Conservation (phyloP, 805 yeast species). For the Yamadazyma nakazawae region DNA sequence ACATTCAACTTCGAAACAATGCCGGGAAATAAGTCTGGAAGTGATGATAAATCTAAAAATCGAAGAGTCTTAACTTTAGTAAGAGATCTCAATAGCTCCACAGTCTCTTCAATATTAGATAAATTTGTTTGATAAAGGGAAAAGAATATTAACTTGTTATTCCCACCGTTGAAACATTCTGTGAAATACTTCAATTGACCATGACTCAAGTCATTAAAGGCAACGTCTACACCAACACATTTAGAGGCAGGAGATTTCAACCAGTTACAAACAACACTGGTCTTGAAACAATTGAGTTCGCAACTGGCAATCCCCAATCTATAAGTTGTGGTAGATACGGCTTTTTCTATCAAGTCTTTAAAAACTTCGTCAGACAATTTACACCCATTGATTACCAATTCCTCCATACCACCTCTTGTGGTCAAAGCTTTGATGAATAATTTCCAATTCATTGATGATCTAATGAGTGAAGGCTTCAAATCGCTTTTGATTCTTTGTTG, state of each 20-base stretch:
- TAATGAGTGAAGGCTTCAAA: conserved; percentile 30
- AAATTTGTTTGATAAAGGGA: conserved; percentile 52
- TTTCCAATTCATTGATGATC: conserved; percentile 55
- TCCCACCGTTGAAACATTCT: conserved; percentile 33
- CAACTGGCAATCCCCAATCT: conserved; percentile 54
- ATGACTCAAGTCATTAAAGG: conserved; percentile 48
- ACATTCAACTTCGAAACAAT: conserved; percentile 44
- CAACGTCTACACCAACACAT: conserved; percentile 55
- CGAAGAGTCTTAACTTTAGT: conserved; percentile 39
- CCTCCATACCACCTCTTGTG: conserved; percentile 52
- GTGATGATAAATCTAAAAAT: conserved; percentile 52
- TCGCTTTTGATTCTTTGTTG: conserved; percentile 52
- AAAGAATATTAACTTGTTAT: conserved; percentile 43
- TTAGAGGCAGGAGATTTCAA: conserved; percentile 39
- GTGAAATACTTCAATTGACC: conserved; percentile 48
- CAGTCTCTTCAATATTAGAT: conserved; percentile 37
- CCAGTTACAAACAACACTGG: conserved; percentile 46
- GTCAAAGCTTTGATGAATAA: conserved; percentile 42
- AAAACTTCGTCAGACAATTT: conserved; percentile 43
- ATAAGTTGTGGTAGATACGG: conserved; percentile 42
- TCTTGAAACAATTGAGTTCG: conserved; percentile 42
- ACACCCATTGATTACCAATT: conserved; percentile 57
- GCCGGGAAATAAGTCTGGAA: conserved; percentile 51
- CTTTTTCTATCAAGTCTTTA: conserved; percentile 37
- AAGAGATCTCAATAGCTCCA: conserved; percentile 34